Percentiles rank a stretch among this genome's conserved stretches.
These are phyloP conservation scores for Apiospora rasikravindrae DNA, from an alignment of 2,329 filamentous ascomycete genomes.

Conservation along the genomic window DNA sequence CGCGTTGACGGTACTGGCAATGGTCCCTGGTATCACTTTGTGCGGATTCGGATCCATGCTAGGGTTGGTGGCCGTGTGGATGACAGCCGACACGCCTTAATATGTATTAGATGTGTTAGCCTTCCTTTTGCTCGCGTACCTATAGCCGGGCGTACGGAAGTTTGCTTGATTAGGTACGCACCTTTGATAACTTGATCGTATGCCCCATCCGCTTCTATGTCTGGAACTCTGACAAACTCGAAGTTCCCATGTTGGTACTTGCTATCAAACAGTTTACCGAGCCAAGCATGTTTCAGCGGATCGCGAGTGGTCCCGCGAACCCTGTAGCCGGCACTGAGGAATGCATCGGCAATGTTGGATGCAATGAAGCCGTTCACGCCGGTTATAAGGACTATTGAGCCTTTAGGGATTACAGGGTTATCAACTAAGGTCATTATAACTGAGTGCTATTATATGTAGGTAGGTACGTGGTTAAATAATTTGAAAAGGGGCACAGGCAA, in stretches of 20 bases:
- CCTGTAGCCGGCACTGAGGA: constrained; percentile 1
- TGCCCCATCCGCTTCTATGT: neutral
- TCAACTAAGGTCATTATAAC: neutral
- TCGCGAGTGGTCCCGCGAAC: neutral
- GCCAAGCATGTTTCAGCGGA: neutral
- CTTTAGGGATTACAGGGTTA: neutral
- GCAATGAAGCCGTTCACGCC: constrained; percentile 13
- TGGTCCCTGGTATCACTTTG: constrained; percentile 24
- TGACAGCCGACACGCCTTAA: constrained; percentile 29
- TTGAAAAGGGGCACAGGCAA: neutral
- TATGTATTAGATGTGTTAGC: neutral
- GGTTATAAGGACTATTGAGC: neutral
- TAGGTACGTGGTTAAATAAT: too few relatives aligned
- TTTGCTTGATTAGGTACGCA: constrained; percentile 11
- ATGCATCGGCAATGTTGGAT: constrained; percentile 3
- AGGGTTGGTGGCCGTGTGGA: constrained; percentile 29
- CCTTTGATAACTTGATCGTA: neutral
- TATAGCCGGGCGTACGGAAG: neutral
- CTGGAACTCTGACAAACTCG: neutral
- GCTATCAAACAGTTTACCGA: neutral
- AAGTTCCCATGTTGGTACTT: neutral
- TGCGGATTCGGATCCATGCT: constrained; percentile 28
- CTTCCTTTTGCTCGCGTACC: neutral
- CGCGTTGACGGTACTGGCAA: constrained; percentile 32
- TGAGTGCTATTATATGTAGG: too few relatives aligned